Evolutionary conservation across 176 grass and related monocot species (phyloP).

Genomic region (Avena atlantica): DNA sequence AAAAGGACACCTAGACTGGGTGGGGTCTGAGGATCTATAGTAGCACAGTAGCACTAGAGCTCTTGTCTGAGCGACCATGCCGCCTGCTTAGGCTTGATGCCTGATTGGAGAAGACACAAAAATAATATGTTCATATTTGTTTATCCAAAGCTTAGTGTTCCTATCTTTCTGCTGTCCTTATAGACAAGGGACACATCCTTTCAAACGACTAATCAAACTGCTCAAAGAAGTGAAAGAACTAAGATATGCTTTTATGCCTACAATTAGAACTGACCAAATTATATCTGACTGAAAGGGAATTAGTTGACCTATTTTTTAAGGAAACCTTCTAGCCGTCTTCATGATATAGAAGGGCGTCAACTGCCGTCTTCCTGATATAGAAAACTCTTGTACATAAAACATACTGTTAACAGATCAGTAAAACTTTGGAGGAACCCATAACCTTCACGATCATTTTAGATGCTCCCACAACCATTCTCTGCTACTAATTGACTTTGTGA

Average conservation of each 20-base stretch:
- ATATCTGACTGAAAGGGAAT: background rate
- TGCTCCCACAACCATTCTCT: background rate
- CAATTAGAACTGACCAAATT: background rate
- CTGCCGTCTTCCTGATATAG: background rate
- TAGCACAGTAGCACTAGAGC: background rate
- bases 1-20: background rate
- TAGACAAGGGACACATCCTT: background rate
- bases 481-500: background rate
- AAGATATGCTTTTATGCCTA: slow-evolving; percentile 5
- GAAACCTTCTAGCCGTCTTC: background rate
- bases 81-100: background rate
- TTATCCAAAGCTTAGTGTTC: background rate
- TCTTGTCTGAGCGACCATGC: background rate
- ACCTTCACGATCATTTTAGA: background rate
- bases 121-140: background rate
- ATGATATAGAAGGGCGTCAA: background rate
- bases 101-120: background rate
- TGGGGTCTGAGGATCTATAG: background rate
- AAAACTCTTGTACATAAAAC: background rate
- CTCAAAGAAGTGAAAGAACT: slow-evolving; percentile 11
- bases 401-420: background rate
- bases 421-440: background rate
- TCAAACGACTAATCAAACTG: background rate
- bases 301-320: background rate
- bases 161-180: background rate